Percentiles rank a stretch among this genome's conserved stretches.
These are phyloP conservation scores for Umbilicus rupestris DNA, from an alignment of 164 flowering plant species.

Conservation along the genomic window DNA sequence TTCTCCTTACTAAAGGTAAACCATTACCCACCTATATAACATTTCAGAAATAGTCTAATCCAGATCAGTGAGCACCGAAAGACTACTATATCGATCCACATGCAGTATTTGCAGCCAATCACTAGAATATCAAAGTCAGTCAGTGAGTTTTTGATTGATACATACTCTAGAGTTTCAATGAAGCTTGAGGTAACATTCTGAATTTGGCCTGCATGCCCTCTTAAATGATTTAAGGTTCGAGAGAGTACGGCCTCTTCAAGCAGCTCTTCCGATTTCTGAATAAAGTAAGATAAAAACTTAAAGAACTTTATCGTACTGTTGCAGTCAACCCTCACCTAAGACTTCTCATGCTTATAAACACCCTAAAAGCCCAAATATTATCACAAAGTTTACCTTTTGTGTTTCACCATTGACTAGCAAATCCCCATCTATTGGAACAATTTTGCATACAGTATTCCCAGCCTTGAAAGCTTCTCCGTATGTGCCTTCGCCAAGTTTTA, in stretches of 20 bases:
- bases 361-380: background rate
- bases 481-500: slow-evolving; percentile 96
- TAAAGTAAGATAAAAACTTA: background rate
- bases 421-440: slow-evolving; percentile 91
- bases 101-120: background rate
- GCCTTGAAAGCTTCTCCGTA: slow-evolving; percentile 90
- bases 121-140: background rate
- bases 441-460: slow-evolving; percentile 75
- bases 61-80: background rate
- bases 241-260: slow-evolving; percentile 90
- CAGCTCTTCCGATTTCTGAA: slow-evolving; percentile 78
- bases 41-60: background rate
- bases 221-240: slow-evolving; percentile 55
- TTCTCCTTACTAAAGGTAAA: background rate
- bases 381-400: slow-evolving; percentile 57
- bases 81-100: background rate
- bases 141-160: background rate
- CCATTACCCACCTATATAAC: background rate
- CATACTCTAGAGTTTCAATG: slow-evolving; percentile 78
- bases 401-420: slow-evolving; percentile 78
- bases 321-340: background rate
- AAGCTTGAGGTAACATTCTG: slow-evolving; percentile 57
- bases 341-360: background rate
- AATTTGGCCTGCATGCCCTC: slow-evolving; percentile 28
- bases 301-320: background rate